Percentiles rank a stretch among this genome's conserved stretches.
These are phyloP conservation scores for Omphalea diandra DNA, from an alignment of 441 rosid species.

Conservation along the genomic window DNA sequence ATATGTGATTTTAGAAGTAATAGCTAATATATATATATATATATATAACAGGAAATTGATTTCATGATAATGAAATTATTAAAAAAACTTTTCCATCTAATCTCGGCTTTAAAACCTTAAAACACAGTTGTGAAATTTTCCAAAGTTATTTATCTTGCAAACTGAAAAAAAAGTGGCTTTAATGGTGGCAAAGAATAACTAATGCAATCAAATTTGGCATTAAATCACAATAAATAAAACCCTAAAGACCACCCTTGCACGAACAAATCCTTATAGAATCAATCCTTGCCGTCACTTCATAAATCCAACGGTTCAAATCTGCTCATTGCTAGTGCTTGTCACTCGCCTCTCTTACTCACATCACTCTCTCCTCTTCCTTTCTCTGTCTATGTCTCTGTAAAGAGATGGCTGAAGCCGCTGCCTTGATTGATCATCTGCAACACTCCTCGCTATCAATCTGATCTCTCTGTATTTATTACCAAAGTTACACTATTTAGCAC, in stretches of 20 bases:
- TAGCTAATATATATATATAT: no score
- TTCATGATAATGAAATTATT: no score
- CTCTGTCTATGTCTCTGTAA: conserved; percentile 19
- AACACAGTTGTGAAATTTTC: no score
- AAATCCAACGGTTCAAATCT: conserved; percentile 37
- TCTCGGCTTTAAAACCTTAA: no score
- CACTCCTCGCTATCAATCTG: conserved; percentile 27
- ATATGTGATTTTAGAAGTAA: no score
- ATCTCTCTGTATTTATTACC: conserved; percentile 21
- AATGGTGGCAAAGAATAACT: neutral
- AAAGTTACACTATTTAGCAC: conserved; percentile 12
- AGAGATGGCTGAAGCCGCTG: conserved; percentile 36
- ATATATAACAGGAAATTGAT: no score
- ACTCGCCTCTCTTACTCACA: conserved; percentile 31
- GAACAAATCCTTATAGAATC: conserved; percentile 32
- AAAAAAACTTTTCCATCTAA: no score
- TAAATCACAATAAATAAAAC: conserved; percentile 34
- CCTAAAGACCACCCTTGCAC: conserved; percentile 31
- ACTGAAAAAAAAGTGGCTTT: neutral
- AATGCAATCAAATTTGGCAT: conserved; percentile 5
- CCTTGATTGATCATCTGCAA: conserved; percentile 17
- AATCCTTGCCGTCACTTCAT: conserved; percentile 35
- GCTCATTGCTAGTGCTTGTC: conserved; percentile 36
- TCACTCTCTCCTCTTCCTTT: conserved; percentile 17
- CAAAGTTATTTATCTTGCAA: no score